Evolutionary conservation across 2,329 filamentous ascomycete genomes (phyloP).

Genomic region (Colletotrichum spaethianum): DNA sequence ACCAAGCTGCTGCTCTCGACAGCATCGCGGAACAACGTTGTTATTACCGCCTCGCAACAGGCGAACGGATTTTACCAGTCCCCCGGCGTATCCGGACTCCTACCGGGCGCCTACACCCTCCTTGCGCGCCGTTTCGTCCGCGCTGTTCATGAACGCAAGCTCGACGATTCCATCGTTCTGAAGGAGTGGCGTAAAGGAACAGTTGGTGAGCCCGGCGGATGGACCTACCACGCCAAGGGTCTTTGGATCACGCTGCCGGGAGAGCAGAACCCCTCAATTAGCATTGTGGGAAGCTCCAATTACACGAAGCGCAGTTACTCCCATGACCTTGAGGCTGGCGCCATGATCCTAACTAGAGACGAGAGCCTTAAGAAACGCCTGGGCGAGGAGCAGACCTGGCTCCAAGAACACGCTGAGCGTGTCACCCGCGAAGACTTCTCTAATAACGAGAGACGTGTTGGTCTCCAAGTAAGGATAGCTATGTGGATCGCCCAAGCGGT

Average conservation of each 20-base stretch:
- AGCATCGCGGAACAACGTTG: conserved; percentile 78
- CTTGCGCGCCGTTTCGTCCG: conserved; percentile 87
- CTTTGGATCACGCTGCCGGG: conserved; percentile 86
- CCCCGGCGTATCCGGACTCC: conserved; percentile 87
- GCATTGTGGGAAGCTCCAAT: conserved; percentile 91
- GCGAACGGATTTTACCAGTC: conserved; percentile 97
- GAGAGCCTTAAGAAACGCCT: conserved; percentile 78
- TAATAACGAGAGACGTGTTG: conserved; percentile 85
- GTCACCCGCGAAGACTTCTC: conserved; percentile 85
- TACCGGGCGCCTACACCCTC: conserved; percentile 93
- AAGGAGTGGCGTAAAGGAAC: conserved; percentile 91
- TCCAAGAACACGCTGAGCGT: conserved; percentile 80
- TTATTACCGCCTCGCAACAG: conserved; percentile 92
- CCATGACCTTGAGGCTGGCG: conserved; percentile 91
- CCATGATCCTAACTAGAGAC: conserved; percentile 86
- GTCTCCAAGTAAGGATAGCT: conserved; percentile 85
- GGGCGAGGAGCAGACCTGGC: conserved; percentile 84
- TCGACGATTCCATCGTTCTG: conserved; percentile 74
- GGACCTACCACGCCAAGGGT: conserved; percentile 99
- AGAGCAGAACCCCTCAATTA: conserved; percentile 79
- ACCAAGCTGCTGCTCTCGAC: conserved; percentile 85
- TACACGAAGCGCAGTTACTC: conserved; percentile 96
- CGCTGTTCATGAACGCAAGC: conserved; percentile 61
- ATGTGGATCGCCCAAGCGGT: conserved; percentile 95
- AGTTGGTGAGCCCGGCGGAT: conserved; percentile 84